Evolutionary conservation across 2,329 filamentous ascomycete species (phyloP).

Genomic region (Trichoderma koningii): DNA sequence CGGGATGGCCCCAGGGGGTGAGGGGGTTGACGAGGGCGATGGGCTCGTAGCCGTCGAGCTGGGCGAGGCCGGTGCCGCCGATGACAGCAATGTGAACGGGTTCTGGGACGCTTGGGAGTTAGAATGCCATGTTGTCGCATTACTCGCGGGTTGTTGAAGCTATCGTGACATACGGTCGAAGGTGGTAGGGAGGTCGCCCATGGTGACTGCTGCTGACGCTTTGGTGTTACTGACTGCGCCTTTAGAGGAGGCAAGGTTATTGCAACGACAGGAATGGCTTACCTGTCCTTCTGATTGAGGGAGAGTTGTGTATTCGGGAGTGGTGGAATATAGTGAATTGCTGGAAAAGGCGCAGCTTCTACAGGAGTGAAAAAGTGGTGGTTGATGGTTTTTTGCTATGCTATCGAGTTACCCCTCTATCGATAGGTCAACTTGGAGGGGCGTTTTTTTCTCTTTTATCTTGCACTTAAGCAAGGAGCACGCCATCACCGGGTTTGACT

Average conservation of each 20-base stretch:
- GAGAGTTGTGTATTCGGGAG: not conserved
- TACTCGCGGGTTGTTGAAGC: not conserved
- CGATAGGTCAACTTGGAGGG: constrained; percentile 19
- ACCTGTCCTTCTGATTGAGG: too few relatives aligned
- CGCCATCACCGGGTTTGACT: constrained; percentile 1
- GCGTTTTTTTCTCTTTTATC: not conserved
- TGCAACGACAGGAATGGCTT: too few relatives aligned
- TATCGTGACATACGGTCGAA: constrained; percentile 56
- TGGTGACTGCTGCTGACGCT: constrained; percentile 35
- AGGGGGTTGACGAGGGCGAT: constrained; percentile 73
- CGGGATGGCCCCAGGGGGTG: constrained; percentile 87
- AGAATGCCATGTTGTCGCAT: constrained; percentile 6
- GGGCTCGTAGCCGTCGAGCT: constrained; percentile 83
- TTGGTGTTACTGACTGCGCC: not conserved
- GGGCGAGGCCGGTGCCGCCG: constrained; percentile 87
- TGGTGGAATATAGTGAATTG: not conserved
- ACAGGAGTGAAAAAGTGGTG: not conserved
- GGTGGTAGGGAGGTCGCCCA: constrained; percentile 57
- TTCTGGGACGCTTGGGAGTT: constrained; percentile 44
- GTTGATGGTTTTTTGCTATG: not conserved
- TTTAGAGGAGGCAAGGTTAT: not conserved
- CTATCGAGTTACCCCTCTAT: constrained; percentile 16
- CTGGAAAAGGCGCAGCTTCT: constrained; percentile 2
- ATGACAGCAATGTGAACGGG: constrained; percentile 85
- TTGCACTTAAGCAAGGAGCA: constrained; percentile 3